phyloP scores from a whole-genome alignment of 257 asterid genomes.

The Cruciata laevipes region DNA sequence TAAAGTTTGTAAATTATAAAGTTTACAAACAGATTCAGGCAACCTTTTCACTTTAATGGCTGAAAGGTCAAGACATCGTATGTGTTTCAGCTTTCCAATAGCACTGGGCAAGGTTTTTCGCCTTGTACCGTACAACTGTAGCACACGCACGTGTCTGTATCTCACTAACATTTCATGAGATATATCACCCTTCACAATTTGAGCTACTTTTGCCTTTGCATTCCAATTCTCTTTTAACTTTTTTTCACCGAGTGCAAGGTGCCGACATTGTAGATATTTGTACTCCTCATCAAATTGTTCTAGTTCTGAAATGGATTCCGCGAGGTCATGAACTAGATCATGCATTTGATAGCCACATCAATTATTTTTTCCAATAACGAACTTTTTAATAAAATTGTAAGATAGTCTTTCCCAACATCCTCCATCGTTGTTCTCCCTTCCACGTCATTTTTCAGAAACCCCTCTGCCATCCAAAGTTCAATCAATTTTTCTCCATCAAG shows the following conservation, averaged over 20 bases:
- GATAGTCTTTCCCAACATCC: not conserved
- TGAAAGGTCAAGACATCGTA: conserved; percentile 11
- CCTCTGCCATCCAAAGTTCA: not conserved
- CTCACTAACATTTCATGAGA: not conserved
- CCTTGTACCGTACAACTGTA: not conserved
- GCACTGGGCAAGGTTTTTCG: not conserved
- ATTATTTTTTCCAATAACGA: not conserved
- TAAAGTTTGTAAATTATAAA: conserved; percentile 23
- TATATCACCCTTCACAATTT: not conserved
- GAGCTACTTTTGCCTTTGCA: not conserved
- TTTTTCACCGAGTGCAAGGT: not conserved
- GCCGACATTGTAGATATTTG: no score
- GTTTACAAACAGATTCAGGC: conserved; percentile 20
- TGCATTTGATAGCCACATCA: not conserved
- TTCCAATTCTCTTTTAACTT: not conserved
- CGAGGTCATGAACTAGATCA: conserved; percentile 32
- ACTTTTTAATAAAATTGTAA: no score
- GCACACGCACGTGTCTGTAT: not conserved
- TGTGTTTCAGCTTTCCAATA: conserved; percentile 15
- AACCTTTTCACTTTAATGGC: accelerated
- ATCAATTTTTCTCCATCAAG: not conserved
- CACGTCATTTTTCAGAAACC: not conserved
- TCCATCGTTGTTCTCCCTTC: not conserved
- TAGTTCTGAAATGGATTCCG: conserved; percentile 13
- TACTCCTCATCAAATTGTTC: no score